These are phyloP conservation scores for Mycocentrospora acerina DNA, from an alignment of 2,329 filamentous ascomycete genomes.

Conservation along the genomic window DNA sequence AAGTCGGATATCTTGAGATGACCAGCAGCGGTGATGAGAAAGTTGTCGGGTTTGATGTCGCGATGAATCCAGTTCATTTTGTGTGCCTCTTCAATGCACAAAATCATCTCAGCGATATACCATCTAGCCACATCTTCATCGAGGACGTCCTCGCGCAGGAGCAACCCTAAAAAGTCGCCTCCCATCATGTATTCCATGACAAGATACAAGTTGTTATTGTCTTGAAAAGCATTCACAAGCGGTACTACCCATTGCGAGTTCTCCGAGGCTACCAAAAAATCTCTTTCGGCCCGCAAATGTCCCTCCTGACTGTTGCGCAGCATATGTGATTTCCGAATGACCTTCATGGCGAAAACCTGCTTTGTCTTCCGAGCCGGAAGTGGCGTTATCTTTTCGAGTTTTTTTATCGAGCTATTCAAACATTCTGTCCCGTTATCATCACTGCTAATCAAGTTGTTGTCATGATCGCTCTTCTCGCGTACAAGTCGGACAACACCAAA, in stretches of 20 bases:
- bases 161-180: constrained; percentile 84
- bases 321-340: constrained; percentile 94
- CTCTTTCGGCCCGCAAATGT: constrained; percentile 85
- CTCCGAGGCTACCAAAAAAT: constrained; percentile 86
- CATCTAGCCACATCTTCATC: constrained; percentile 77
- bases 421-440: constrained; percentile 12
- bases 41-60: constrained; percentile 97
- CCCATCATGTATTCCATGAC: constrained; percentile 99
- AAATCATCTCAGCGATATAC: constrained; percentile 93
- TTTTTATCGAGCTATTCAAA: constrained; percentile 10
- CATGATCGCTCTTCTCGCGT: constrained; percentile 57
- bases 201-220: constrained; percentile 79
- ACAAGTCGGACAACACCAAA: constrained; percentile 92
- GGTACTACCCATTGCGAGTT: constrained; percentile 90
- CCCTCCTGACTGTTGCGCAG: constrained; percentile 87
- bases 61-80: constrained; percentile 87
- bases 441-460: constrained; percentile 12
- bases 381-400: neutral
- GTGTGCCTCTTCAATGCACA: constrained; percentile 92
- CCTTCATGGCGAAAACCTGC: constrained; percentile 91
- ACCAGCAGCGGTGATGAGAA: constrained; percentile 82
- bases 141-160: constrained; percentile 82
- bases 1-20: constrained; percentile 97
- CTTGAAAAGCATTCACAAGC: constrained; percentile 85
- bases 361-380: constrained; percentile 13